Conservation (phyloP, 148 eudicot species). For the Chenopodium berlandieri region DNA sequence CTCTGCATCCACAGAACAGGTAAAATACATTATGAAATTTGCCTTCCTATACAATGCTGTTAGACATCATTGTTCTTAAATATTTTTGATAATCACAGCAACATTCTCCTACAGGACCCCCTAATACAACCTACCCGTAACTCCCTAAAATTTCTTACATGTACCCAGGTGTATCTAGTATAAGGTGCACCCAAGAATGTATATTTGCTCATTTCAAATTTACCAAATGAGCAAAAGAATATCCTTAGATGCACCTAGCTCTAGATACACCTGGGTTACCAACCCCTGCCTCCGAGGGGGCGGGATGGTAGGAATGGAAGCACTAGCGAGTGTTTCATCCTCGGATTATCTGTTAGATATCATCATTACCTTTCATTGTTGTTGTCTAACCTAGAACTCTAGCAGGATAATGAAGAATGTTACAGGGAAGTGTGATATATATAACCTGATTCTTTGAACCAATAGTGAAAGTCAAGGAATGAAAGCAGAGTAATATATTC, state of each 20-base stretch:
- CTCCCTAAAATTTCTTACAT: too few species aligned
- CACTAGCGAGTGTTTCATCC: too few species aligned
- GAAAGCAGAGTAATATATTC: slow-evolving; percentile 19
- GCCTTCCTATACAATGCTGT: neutral
- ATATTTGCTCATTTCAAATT: too few species aligned
- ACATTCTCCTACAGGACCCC: neutral
- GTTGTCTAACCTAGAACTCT: neutral
- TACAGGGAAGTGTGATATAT: slow-evolving; percentile 11
- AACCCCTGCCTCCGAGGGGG: neutral
- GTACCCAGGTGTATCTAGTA: too few species aligned
- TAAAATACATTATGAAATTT: neutral
- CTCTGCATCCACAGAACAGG: slow-evolving; percentile 19
- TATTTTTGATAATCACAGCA: neutral
- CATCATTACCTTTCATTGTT: slow-evolving; percentile 8
- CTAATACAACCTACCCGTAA: neutral
- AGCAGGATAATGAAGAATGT: neutral
- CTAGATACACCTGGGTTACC: too few species aligned
- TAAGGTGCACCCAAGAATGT: too few species aligned
- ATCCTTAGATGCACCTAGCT: too few species aligned
- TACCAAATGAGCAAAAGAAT: too few species aligned
- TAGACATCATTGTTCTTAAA: neutral
- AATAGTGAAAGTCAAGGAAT: slow-evolving; percentile 24
- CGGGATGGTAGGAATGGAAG: too few species aligned
- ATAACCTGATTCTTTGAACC: slow-evolving; percentile 6
- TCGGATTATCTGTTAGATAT: neutral